Base-by-base conservation (phyloP, 1,284 basidiomycete species). In the Boletus calvinii region DNA sequence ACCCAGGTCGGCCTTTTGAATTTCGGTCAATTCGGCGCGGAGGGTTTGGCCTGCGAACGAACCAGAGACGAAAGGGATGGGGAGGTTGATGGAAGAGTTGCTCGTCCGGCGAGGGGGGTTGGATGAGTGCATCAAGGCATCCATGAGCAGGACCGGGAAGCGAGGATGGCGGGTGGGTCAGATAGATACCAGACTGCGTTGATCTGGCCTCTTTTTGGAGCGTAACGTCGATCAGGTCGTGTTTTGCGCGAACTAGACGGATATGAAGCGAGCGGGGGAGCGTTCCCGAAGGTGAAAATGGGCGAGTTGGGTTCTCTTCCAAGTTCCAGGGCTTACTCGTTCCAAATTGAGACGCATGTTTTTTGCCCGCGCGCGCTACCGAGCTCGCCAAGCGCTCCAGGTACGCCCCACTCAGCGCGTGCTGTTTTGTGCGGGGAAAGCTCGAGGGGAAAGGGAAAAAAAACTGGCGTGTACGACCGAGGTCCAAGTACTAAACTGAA, bases 1-100 rank as follows among this genome's bases (percentile, higher is more conserved):
- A 15, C 84, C 83, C 34, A 85, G 67, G 64, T 84, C 74, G 15
- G 83, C 84, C 54, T 83, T 82, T 64, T 85, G 83, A 7, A 85
- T 67, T 67, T 87, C 84, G 47, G 70, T 60, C 40, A 86, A 71
- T 65, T 83, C 76, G 58, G 81, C 80, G 48, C 85, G 79, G 44
- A 86, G 72, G 11, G 75, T 78, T 52, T 74, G 73, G 24, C 81
- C 83, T 50, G 73, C 65, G 63, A 85, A 84, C 57, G 83, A 84
- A 52, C 84, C 85, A 48, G 74, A 70, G 10, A 68, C 66, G 57
- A 83, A 86, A 54, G 71, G 72, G 48, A 84, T 79, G 12, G 80
- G 80, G 29, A 61, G 57, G 36, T 74, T 73, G 46, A 77, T 72
- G 38, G 37, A 54, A 3, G 68, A 71, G 24, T 50, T 54, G 46